Evolutionary conservation across 1,139 yeast species (phyloP).

Genomic region (Ogataea hybrid): DNA sequence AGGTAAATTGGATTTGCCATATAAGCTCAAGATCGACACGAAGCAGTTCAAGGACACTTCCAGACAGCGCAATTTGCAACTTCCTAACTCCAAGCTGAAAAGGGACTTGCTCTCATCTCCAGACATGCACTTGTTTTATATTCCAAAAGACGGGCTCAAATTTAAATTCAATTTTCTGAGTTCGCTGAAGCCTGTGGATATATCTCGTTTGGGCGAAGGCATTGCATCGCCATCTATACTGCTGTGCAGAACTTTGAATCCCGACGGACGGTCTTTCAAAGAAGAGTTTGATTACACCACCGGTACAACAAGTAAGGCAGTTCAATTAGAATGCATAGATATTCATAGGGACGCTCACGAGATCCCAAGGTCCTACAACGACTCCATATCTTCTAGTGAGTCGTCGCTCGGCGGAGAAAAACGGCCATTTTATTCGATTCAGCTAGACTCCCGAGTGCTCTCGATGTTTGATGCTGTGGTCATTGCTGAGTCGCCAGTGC

Average conservation of each 20-base stretch:
- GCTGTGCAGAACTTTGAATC: conserved; percentile 27
- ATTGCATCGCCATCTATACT: conserved; percentile 27
- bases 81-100: conserved; percentile 24
- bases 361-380: conserved; percentile 46
- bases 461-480: conserved; percentile 48
- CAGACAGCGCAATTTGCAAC: conserved; percentile 28
- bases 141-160: conserved; percentile 30
- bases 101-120: conserved; percentile 23
- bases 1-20: conserved; percentile 17
- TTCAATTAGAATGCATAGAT: conserved; percentile 46
- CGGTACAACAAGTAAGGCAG: conserved; percentile 28
- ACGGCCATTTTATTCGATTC: conserved; percentile 47
- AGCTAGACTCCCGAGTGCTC: conserved; percentile 37
- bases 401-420: conserved; percentile 51
- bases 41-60: conserved; percentile 31
- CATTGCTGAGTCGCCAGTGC: conserved; percentile 36
- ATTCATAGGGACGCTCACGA: conserved; percentile 34
- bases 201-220: conserved; percentile 21
- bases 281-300: conserved; percentile 33
- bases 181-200: conserved; percentile 27
- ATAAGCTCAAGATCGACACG: conserved; percentile 36
- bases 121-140: conserved; percentile 33
- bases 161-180: conserved; percentile 30
- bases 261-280: conserved; percentile 14
- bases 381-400: conserved; percentile 37